A percentile compares a stretch with the other conserved stretches of the same genome.
These are phyloP conservation scores for Hirsutella thompsonii DNA, from an alignment of 2,329 filamentous ascomycete species.

Conservation along the genomic window DNA sequence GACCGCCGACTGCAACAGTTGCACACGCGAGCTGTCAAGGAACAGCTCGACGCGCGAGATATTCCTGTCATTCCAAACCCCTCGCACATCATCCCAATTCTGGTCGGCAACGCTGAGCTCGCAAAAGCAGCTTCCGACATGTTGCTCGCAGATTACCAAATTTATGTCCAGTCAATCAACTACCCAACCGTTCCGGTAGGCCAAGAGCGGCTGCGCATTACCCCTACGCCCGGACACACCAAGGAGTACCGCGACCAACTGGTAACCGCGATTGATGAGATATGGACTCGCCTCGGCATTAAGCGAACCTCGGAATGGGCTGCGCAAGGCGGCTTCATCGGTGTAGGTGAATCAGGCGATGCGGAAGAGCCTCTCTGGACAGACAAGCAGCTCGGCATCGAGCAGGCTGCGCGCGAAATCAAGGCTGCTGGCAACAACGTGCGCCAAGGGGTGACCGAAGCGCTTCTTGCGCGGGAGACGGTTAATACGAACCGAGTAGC, in stretches of 20 bases:
- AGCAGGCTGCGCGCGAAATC: slow-evolving; percentile 51
- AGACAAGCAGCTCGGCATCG: slow-evolving; percentile 71
- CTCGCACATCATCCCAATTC: slow-evolving; percentile 85
- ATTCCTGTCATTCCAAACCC: slow-evolving; percentile 98
- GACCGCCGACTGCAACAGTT: slow-evolving; percentile 90
- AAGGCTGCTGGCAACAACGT: slow-evolving; percentile 27
- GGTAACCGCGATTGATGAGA: slow-evolving; percentile 68
- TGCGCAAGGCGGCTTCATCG: slow-evolving; percentile 82
- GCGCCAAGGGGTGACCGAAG: slow-evolving; percentile 37
- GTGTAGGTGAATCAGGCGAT: slow-evolving; percentile 64
- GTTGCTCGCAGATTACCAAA: slow-evolving; percentile 77
- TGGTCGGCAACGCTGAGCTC: slow-evolving; percentile 87
- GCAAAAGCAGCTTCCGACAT: slow-evolving; percentile 89
- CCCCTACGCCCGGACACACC: slow-evolving; percentile 84
- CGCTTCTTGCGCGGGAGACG: slow-evolving; percentile 43
- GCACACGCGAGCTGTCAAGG: slow-evolving; percentile 90
- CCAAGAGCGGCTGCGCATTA: slow-evolving; percentile 94
- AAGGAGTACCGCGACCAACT: slow-evolving; percentile 78
- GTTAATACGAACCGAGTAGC: slow-evolving; percentile 16
- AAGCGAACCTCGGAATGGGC: slow-evolving; percentile 93
- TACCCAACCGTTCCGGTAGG: slow-evolving; percentile 96
- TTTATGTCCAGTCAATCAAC: slow-evolving; percentile 98
- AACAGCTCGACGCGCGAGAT: slow-evolving; percentile 61
- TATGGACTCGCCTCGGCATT: slow-evolving; percentile 80
- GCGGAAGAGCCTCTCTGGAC: slow-evolving; percentile 74